phyloP scores from a whole-genome alignment of 225 moss, liverwort and hornwort genomes.

The Marchantia paleacea region DNA sequence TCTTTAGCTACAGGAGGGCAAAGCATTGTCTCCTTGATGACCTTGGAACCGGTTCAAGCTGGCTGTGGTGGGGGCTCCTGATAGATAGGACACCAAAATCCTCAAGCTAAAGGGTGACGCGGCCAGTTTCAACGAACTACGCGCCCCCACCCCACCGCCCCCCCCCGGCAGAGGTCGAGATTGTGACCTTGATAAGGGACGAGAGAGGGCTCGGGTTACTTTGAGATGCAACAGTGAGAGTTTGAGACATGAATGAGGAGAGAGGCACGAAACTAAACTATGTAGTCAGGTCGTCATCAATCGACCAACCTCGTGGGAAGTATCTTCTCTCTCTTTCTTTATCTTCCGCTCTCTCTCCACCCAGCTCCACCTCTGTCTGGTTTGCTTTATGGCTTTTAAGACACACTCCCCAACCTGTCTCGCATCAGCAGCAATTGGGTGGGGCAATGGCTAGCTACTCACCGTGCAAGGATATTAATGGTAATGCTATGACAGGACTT shows the following conservation, averaged over 20 bases:
- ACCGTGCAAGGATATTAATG: not conserved
- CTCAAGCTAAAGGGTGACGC: not conserved
- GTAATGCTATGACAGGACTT: not conserved
- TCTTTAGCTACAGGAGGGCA: not conserved
- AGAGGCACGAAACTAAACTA: not conserved
- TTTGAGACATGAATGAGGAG: not conserved
- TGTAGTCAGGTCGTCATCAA: not conserved
- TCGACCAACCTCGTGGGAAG: not conserved
- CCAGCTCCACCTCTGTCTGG: not conserved
- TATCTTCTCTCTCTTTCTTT: not conserved
- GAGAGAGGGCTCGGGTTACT: not conserved
- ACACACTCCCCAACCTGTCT: not conserved
- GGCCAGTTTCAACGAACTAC: not conserved
- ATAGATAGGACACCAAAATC: not conserved
- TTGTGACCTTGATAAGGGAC: not conserved
- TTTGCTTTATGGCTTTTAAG: not conserved
- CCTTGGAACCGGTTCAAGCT: no score
- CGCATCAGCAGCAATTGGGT: not conserved
- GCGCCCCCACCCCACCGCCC: not conserved
- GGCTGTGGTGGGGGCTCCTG: no score
- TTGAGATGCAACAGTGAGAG: not conserved
- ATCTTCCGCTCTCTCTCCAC: not conserved
- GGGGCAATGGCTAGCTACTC: slow-evolving; percentile 1
- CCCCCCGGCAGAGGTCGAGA: not conserved
- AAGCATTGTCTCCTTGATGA: not conserved